phyloP scores from a whole-genome alignment of 805 yeast genomes.

The Candida endomychidarum region DNA sequence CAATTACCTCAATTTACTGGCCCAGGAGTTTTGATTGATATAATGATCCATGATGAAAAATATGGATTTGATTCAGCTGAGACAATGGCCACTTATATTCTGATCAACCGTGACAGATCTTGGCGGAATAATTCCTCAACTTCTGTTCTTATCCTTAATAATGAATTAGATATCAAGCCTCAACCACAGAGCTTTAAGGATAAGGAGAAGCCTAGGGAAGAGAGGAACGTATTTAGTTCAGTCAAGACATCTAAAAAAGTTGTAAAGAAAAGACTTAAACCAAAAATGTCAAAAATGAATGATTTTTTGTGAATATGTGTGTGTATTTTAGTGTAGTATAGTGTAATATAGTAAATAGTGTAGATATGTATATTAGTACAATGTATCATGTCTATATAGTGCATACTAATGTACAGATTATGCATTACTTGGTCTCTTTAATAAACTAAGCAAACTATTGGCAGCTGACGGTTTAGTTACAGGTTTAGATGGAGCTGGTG shows the following conservation, averaged over 20 bases:
- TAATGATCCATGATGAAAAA: constrained; percentile 17
- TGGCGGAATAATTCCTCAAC: too few relatives aligned
- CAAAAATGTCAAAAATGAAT: constrained; percentile 1
- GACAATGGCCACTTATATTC: constrained; percentile 8
- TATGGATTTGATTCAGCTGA: constrained; percentile 4
- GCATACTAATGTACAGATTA: neutral
- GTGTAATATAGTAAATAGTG: too few relatives aligned
- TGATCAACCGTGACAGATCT: constrained; percentile 12
- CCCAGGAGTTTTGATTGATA: constrained; percentile 14
- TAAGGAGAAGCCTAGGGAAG: neutral
- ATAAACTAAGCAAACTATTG: constrained; percentile 21
- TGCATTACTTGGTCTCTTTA: constrained; percentile 18
- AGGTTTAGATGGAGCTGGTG: constrained; percentile 1
- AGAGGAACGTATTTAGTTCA: constrained; percentile 4
- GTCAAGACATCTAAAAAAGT: constrained; percentile 3
- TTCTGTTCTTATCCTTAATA: constrained; percentile 12
- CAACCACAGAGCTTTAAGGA: too few relatives aligned
- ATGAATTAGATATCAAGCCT: constrained; percentile 4
- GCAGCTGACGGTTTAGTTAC: constrained; percentile 18
- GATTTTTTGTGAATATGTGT: neutral
- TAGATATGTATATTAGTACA: neutral
- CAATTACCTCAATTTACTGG: constrained; percentile 1
- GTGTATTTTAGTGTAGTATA: too few relatives aligned
- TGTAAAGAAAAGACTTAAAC: neutral
- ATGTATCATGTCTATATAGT: neutral